Base-by-base conservation (phyloP, 2,329 filamentous ascomycete genomes). In the Claviceps pazoutovae region DNA sequence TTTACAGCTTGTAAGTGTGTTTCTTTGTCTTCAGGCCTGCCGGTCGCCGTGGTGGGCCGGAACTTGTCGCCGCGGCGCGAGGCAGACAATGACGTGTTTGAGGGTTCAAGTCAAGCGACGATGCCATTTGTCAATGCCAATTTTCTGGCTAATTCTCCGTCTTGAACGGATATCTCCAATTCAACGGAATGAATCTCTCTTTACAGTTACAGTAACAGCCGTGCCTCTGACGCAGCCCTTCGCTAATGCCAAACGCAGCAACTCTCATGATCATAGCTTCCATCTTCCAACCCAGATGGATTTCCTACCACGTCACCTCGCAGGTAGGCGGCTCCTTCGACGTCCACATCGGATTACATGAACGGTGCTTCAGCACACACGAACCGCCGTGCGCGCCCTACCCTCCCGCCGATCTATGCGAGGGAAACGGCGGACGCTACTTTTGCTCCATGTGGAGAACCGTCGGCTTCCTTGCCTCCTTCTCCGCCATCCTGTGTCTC, bases 381-480 rank as follows among this genome's bases (percentile, higher is more conserved):
- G 74, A 79, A 48, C 68, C 71, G n/a, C 67, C 70, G 46, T 90
- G 86, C 66, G 72, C 73, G 51, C 55, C 58, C 14, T 69, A 66
- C 48, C 67, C 66, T 16, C 58, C 59, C 19, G 58, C 59, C 19
- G 60, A 66, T 36, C 53, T 68, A 23, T 71, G 68, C 53, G 60
- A 63, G 23, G 59, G 61, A 38, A 65, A 60, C 26, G 78, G 83
- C 59, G 48, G 45, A n/a, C 76, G 80, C 49, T 80, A 82, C 61
- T 96, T 97, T 70, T 97, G 93, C 73, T 85, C 82, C 60, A 85
- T 94, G 76, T 98, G 91, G 91, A 79, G 86, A 54, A 88, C 82
- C 26, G 82, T 88, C 38, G 89, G 87, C 23, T 97, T 96, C 68
- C 69, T 95, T 57, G 88, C 95, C 71, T 86, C 83, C 50, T 86